Base-by-base conservation (phyloP, 169 alveolate species). In the Eimeria acervulina region DNA sequence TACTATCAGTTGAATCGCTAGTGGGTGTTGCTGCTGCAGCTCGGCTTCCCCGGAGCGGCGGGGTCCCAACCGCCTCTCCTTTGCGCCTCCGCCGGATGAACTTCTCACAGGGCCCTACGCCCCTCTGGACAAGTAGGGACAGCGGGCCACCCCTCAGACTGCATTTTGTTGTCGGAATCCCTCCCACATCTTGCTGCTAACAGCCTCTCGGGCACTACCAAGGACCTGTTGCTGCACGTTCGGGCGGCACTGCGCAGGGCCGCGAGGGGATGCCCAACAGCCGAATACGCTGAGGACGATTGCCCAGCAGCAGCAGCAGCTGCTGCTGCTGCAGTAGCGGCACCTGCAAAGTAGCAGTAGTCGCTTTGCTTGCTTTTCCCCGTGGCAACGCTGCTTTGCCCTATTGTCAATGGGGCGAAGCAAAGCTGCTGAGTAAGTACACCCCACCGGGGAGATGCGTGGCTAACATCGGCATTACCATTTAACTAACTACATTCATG, bases 21-120 rank as follows among this genome's bases (percentile, higher is more conserved):
- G 61, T 61, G 94, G 83, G 33, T 10, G 72, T 47, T 28, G 38
- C 40, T 66, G 63, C 40, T 40, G 88, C 94, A 93, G 96, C 44
- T 93, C 96, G 47, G 94, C 94, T 21, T 93, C 96, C 1, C 96
- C 96, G 13, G 94, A 44, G 36, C 88, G 92, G 17, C 85, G 81
- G 44, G 85, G 90, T n/a, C 96, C 88, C 26, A 93, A 93, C 38
- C 74, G 70, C 36, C 94, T 93, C 17, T 63, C 89, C 68, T 93
- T 93, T 89, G 96, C 96, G 61, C 96, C 96, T 23, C 96, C 96
- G 31, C 96, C 96, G 1, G 96, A 93, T 33, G 96, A 93, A 28
- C 63, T 93, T 7, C 96, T 93, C 31, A 51, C 96, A 52, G 96
- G 96, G 61, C 96, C 96, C 4, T 93, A 93, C 47, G 96, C 90